phyloP scores from a whole-genome alignment of 305 asterid genomes.

The Ajuga reptans region DNA sequence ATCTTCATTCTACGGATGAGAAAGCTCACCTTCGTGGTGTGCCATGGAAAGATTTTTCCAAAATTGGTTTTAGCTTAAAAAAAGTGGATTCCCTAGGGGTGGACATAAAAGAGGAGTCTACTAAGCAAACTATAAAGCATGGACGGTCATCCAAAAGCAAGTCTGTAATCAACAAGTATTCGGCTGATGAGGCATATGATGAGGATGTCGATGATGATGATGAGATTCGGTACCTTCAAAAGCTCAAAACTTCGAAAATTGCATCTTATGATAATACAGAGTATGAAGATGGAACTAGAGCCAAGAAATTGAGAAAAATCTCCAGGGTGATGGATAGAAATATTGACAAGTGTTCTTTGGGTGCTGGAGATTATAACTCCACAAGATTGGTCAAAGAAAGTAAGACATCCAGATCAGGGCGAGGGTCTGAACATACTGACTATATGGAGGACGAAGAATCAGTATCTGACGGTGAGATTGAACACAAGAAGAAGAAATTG shows the following conservation, averaged over 20 bases:
- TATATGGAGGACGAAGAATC: constrained; percentile 46
- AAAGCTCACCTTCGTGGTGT: constrained; percentile 47
- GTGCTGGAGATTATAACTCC: constrained; percentile 31
- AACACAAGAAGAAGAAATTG: constrained; percentile 39
- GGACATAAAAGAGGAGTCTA: constrained; percentile 26
- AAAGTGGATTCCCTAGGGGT: constrained; percentile 27
- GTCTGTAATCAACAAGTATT: constrained; percentile 32
- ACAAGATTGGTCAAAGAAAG: constrained; percentile 40
- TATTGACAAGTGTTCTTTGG: constrained; percentile 25
- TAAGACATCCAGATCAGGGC: constrained; percentile 28
- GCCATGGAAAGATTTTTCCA: constrained; percentile 72
- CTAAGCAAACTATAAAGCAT: constrained; percentile 29
- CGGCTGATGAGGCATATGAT: constrained; percentile 32
- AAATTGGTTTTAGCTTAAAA: constrained; percentile 43
- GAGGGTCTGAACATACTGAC: constrained; percentile 42
- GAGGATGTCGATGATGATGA: constrained; percentile 56
- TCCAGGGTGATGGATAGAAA: constrained; percentile 41
- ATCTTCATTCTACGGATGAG: constrained; percentile 19
- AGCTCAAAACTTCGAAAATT: constrained; percentile 45
- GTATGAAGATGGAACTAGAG: constrained; percentile 40
- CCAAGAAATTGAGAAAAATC: constrained; percentile 38
- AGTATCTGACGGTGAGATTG: constrained; percentile 42
- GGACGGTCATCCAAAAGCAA: constrained; percentile 37
- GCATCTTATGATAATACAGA: constrained; percentile 32
- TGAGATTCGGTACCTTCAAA: constrained; percentile 68